These are phyloP conservation scores for Hymenoscyphus fructigenus DNA, from an alignment of 2,329 filamentous ascomycete genomes.

Conservation along the genomic window DNA sequence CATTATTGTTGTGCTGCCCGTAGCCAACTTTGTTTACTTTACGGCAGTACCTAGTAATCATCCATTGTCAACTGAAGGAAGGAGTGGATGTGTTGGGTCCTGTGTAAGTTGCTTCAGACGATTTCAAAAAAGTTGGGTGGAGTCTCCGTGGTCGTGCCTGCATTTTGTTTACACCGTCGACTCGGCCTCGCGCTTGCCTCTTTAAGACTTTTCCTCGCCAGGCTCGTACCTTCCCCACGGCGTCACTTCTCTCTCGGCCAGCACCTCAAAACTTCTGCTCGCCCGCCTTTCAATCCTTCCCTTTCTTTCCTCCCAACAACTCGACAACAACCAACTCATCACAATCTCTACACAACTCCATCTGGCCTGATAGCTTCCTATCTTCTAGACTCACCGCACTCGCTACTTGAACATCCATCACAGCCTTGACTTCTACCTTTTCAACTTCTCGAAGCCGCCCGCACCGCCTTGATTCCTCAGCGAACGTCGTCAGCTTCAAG, in stretches of 20 bases:
- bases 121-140: neutral
- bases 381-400: conserved; percentile 36
- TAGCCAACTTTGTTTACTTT: conserved; percentile 3
- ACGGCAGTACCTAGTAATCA: neutral
- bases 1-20: neutral
- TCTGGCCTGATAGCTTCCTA: conserved; percentile 40
- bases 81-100: neutral
- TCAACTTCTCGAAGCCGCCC: neutral
- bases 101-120: neutral
- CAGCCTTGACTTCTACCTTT: conserved; percentile 19
- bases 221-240: neutral
- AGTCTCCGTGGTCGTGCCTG: neutral
- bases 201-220: neutral
- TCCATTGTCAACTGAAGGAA: neutral
- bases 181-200: conserved; percentile 2
- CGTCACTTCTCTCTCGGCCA: neutral
- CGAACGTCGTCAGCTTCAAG: neutral
- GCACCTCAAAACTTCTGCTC: conserved; percentile 5
- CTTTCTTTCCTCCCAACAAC: conserved; percentile 12
- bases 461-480: neutral
- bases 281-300: conserved; percentile 3
- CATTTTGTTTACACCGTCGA: conserved; percentile 1
- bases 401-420: conserved; percentile 33
- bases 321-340: conserved; percentile 26
- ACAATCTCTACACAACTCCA: conserved; percentile 34